phyloP scores from a whole-genome alignment of 163 green algal species.

The Picocystis sp. region DNA sequence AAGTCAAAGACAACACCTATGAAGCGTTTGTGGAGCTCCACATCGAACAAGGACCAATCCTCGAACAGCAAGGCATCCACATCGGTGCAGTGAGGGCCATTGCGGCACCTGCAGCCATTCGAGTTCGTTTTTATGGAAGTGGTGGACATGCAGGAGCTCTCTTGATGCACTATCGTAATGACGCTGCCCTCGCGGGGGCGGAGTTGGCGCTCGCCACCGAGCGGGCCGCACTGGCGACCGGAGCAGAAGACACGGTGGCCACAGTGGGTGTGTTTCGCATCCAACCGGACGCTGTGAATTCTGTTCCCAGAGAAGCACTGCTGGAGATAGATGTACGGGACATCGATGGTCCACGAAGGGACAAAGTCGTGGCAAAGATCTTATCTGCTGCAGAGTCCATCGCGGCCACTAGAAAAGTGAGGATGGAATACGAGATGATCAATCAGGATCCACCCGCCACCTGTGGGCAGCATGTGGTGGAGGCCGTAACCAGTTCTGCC shows the following conservation, averaged over 20 bases:
- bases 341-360: slow-evolving; percentile 50
- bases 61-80: slow-evolving; percentile 29
- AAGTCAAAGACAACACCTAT: slow-evolving; percentile 20
- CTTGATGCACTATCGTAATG: slow-evolving; percentile 54
- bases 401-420: slow-evolving; percentile 20
- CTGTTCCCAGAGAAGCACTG: slow-evolving; percentile 41
- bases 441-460: slow-evolving; percentile 75
- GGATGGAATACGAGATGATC: slow-evolving; percentile 27
- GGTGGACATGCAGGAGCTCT: slow-evolving; percentile 77
- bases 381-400: slow-evolving; percentile 34
- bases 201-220: slow-evolving; percentile 80
- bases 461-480: slow-evolving; percentile 33
- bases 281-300: slow-evolving; percentile 77
- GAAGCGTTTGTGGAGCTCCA: slow-evolving; percentile 88
- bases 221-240: slow-evolving; percentile 34
- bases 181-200: slow-evolving; percentile 55
- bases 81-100: slow-evolving; percentile 91
- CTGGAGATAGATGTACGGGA: slow-evolving; percentile 77
- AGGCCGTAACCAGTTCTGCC: slow-evolving; percentile 30
- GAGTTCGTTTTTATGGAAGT: slow-evolving; percentile 55
- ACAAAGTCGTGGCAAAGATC: slow-evolving; percentile 44
- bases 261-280: slow-evolving; percentile 60
- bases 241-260: slow-evolving; percentile 44
- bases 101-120: slow-evolving; percentile 66
- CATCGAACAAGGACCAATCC: slow-evolving; percentile 71